Percentiles rank a stretch among this genome's conserved stretches.
These are phyloP conservation scores for Nitzschia sp. DNA, from an alignment of 108 stramenopile genomes.

Conservation along the genomic window DNA sequence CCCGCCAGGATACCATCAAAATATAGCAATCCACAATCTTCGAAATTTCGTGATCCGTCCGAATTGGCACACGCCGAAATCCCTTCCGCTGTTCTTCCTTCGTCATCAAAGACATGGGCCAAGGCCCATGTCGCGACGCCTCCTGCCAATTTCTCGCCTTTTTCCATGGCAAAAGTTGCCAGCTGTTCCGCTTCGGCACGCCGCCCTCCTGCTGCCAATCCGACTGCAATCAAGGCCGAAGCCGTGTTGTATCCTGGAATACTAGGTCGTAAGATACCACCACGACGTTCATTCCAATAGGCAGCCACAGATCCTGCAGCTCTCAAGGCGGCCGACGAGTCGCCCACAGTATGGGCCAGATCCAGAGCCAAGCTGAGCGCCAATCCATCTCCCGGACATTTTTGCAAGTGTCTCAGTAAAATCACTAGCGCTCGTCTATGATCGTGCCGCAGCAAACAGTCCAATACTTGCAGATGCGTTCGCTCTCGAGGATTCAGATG, in stretches of 20 bases:
- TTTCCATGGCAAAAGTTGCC: constrained; percentile 47
- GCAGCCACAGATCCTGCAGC: constrained; percentile 70
- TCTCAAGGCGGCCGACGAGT: constrained; percentile 60
- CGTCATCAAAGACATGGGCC: constrained; percentile 63
- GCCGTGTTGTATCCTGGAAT: constrained; percentile 72
- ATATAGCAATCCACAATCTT: constrained; percentile 63
- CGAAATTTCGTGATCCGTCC: constrained; percentile 67
- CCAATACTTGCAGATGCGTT: constrained; percentile 62
- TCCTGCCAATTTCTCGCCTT: constrained; percentile 53
- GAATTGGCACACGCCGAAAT: constrained; percentile 68
- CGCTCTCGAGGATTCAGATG: constrained; percentile 60
- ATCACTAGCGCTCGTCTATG: constrained; percentile 59
- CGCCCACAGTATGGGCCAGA: constrained; percentile 68
- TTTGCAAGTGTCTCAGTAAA: constrained; percentile 52
- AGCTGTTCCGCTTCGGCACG: constrained; percentile 61
- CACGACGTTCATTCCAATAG: constrained; percentile 81
- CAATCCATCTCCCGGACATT: constrained; percentile 77
- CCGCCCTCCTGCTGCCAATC: constrained; percentile 64
- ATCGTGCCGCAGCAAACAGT: constrained; percentile 61
- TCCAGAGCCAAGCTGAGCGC: constrained; percentile 79
- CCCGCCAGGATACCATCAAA: constrained; percentile 74
- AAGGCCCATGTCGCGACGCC: constrained; percentile 73
- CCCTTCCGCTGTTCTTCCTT: constrained; percentile 79
- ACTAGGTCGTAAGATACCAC: constrained; percentile 45
- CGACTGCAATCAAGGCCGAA: constrained; percentile 62